Conservation (phyloP, 306 rosid genomes). For the Cucurbita argyrosperma region DNA sequence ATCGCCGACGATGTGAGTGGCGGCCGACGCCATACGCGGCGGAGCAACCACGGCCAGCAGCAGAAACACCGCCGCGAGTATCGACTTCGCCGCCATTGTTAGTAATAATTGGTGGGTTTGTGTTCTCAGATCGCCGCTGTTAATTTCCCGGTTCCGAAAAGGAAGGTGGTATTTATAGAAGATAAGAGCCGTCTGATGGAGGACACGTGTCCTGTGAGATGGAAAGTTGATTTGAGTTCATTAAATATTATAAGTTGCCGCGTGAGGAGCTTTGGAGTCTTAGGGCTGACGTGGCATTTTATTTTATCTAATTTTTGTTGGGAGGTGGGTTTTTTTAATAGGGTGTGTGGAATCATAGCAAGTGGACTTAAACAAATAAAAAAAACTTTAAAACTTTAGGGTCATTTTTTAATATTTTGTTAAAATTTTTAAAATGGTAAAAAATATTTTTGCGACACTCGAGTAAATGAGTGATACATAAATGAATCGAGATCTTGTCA, state of each 20-base stretch:
- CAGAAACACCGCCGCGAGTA: background rate
- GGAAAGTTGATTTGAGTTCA: background rate
- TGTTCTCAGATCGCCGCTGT: background rate
- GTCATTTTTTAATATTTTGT: no score
- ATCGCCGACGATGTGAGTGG: slow-evolving; percentile 41
- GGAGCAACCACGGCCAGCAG: background rate
- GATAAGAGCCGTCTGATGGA: background rate
- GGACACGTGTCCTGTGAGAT: background rate
- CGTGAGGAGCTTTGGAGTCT: background rate
- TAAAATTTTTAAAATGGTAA: no score
- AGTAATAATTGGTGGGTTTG: background rate
- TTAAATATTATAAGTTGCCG: background rate
- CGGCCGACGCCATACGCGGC: slow-evolving; percentile 10
- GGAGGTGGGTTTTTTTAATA: no score
- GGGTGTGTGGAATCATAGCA: no score
- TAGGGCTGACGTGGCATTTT: background rate
- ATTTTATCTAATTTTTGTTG: background rate
- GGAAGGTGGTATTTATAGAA: background rate
- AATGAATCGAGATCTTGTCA: no score
- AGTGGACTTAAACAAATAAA: no score
- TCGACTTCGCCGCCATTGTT: background rate
- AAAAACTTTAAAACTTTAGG: no score
- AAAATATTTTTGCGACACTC: no score
- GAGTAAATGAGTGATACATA: no score
- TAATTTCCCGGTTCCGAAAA: background rate